Evolutionary conservation across 495 filamentous ascomycete species (phyloP).

Genomic region (Penicillium samsonianum): DNA sequence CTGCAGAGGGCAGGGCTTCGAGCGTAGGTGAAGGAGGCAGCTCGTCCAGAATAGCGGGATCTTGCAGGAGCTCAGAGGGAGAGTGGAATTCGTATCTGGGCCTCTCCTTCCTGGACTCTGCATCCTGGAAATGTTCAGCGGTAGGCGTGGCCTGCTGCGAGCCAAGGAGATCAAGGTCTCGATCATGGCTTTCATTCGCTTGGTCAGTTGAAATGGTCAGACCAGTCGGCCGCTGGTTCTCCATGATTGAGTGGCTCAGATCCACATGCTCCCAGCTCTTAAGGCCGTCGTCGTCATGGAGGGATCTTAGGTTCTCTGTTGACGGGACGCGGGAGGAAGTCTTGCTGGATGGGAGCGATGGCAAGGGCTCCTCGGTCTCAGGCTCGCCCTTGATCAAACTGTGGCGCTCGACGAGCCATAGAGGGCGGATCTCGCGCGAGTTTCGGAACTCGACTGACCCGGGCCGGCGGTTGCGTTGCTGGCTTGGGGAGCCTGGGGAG

Average conservation of each 20-base stretch:
- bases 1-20: constrained; percentile 37
- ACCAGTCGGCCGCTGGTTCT: constrained; percentile 20
- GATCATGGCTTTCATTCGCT: constrained; percentile 13
- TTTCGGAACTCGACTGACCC: constrained; percentile 50
- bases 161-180: constrained; percentile 23
- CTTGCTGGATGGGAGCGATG: constrained; percentile 54
- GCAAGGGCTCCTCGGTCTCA: constrained; percentile 40
- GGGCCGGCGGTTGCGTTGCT: constrained; percentile 41
- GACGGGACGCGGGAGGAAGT: constrained; percentile 47
- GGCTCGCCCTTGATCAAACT: constrained; percentile 42
- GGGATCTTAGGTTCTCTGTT: constrained; percentile 41
- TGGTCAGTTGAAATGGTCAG: constrained; percentile 27
- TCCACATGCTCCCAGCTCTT: constrained; percentile 38
- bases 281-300: constrained; percentile 32
- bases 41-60: constrained; percentile 31
- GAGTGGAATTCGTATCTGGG: constrained; percentile 51
- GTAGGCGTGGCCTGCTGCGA: constrained; percentile 34
- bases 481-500: constrained; percentile 36
- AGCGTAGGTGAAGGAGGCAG: constrained; percentile 32
- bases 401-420: constrained; percentile 53
- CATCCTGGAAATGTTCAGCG: constrained; percentile 18
- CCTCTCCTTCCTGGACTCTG: constrained; percentile 30
- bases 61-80: constrained; percentile 45
- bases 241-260: constrained; percentile 26
- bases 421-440: constrained; percentile 49